Base-by-base conservation (phyloP, 352 stramenopile species). In the Globisporangium ultimum region DNA sequence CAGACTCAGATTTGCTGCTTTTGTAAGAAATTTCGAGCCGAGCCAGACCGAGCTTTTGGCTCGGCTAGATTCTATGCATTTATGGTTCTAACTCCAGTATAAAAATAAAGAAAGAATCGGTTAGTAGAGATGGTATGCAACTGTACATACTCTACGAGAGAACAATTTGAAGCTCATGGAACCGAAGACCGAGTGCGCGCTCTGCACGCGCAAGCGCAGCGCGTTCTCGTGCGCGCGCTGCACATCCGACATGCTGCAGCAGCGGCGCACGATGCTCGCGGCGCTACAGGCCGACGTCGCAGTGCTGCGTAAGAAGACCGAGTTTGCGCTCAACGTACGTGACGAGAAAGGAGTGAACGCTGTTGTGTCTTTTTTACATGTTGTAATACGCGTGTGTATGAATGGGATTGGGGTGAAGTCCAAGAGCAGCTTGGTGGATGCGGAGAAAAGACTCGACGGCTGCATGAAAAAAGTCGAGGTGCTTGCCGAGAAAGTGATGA, bases 221-320 rank as follows among this genome's bases (percentile, higher is more conserved):
- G 67, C 68, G 40, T 90, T 92, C 68, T 75, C 60, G 41, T 94
- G 84, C 50, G 70, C 76, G 55, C 77, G 67, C 41, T 94, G 84
- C 61, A 84, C 80, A 21, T 79, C 68, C 42, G 74, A 75, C 47
- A 73, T 83, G 70, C 63, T 94, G 49, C 85, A 94, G 60, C 80
- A 92, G 60, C 78, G 83, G 47, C 71, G 81, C 52, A 91, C 80
- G 9, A 92, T 93, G 79, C 56, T 94, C 18, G 64, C 70, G 9
- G 83, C 75, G 11, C 68, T 94, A 28, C 80, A 89, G 54, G 85
- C 85, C 3, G 85, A 94, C 52, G 75, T 95, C 45, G 79, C 81
- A 2, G 81, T 93, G 50, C 64, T 93, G 55, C 80, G 83, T 56
- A 88, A 91, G 61, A 93, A 95, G 61, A 78, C 80, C 22, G 79